Percentiles rank a stretch among this genome's conserved stretches.
phyloP scores from a whole-genome alignment of 352 stramenopile genomes.

The Phytophthora cactorum region DNA sequence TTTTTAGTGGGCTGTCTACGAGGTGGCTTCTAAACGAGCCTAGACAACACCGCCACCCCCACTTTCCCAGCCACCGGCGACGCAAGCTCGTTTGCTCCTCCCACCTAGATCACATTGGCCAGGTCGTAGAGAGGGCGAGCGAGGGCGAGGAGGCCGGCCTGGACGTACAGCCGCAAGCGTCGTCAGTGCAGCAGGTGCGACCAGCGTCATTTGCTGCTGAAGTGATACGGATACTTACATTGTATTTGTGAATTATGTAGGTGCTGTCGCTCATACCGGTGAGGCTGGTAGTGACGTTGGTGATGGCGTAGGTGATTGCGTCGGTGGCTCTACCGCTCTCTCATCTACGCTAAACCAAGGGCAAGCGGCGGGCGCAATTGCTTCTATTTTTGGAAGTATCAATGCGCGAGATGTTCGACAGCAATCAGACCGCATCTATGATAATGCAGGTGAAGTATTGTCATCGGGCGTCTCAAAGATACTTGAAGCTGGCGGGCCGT shows the following conservation, averaged over 20 bases:
- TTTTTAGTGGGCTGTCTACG: background rate
- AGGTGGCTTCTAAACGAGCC: background rate
- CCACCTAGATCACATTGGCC: background rate
- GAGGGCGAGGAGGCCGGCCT: too few relatives aligned
- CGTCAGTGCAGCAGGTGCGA: too few relatives aligned
- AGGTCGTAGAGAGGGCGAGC: background rate
- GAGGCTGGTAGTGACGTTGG: background rate
- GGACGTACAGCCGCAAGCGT: too few relatives aligned
- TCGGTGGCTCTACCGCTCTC: background rate
- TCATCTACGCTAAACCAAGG: background rate
- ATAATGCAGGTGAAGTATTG: slow-evolving; percentile 4
- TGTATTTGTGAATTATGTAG: background rate
- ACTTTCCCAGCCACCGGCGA: background rate
- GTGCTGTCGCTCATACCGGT: background rate
- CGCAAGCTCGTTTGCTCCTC: background rate
- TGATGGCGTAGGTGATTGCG: background rate
- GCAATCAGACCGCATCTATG: background rate
- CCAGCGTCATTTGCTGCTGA: too few relatives aligned
- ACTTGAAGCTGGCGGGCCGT: background rate
- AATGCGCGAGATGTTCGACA: background rate
- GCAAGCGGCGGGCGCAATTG: background rate
- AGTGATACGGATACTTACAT: too few relatives aligned
- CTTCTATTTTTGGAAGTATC: background rate
- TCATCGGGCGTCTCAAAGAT: background rate
- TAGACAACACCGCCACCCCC: background rate